Evolutionary conservation across 768 basidiomycete species (phyloP), one percentile per base, ranked within the genome.

Genomic region (Lentinula aciculospora): DNA sequence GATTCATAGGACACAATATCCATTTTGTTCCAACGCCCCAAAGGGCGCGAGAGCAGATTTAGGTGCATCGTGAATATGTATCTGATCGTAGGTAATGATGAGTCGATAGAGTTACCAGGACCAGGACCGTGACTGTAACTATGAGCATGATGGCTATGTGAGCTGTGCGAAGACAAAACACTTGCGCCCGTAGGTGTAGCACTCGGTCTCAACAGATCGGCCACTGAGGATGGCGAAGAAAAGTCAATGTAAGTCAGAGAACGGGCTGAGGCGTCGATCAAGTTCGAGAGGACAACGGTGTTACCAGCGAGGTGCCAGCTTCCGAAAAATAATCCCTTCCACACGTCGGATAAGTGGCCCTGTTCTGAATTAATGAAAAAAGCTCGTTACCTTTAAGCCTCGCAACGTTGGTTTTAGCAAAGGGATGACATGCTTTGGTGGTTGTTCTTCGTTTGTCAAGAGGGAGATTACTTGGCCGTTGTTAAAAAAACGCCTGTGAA

Each of bases 1-100:
- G 88, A 88, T 54, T 87, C 80, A 68, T 96, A 96, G 10, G 78
- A 76, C 45, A 75, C 66, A 21, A 95, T 79, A 54, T 91, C 84
- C 59, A 96, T 77, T 65, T 83, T 88, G 70, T 92, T 93, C 85
- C 86, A 94, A 55, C 88, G 76, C 6, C 94, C 94, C n/a, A 88
- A 63, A 1, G 90, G 91, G 6, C 87, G 85, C 29, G 92, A 92
- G 17, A 79, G 81, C 28, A 94, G 75, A 32, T 75, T 68, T 46
- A 94, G 78, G 1, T 74, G 76, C 91, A 94, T 94, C 59, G 78
- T 78, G 67, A 92, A 94, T 1, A 79, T 72, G 65, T 92, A 92
- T 3, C 82, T 81, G 53, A 66, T 57, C 46, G 34, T 61, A 39
- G 61, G 64, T 64, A 61, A 58, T 66, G 60, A 50, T 10, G 34